phyloP scores from a whole-genome alignment of 169 alveolate genomes.

The Eimeria necatrix region DNA sequence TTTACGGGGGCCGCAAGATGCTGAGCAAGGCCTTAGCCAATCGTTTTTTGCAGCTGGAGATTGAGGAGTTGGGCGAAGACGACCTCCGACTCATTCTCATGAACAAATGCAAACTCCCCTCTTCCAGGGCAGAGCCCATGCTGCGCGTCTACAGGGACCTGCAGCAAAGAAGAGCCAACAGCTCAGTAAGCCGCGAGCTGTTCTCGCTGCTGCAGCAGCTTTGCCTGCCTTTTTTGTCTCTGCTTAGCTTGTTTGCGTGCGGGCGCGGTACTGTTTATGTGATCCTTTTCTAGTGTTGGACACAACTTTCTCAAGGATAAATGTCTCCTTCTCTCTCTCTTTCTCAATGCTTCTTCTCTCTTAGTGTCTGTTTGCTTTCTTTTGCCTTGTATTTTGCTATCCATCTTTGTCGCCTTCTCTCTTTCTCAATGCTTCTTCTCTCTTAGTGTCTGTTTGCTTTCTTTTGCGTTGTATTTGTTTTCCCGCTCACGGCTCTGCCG shows the following conservation, averaged over 20 bases:
- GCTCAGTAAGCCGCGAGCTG: conserved; percentile 79
- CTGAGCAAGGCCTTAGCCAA: conserved; percentile 98
- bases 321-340: too few relatives aligned
- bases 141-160: conserved; percentile 95
- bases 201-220: not conserved
- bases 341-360: not conserved
- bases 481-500: not conserved
- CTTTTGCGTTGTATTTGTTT: too few relatives aligned
- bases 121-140: conserved; percentile 95
- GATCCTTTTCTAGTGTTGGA: too few relatives aligned
- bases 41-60: conserved; percentile 97
- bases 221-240: not conserved
- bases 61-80: conserved; percentile 94
- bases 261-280: too few relatives aligned
- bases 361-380: not conserved
- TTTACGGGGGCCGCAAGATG: conserved; percentile 99
- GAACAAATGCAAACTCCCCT: conserved; percentile 96
- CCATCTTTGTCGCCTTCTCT: too few relatives aligned
- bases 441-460: not conserved
- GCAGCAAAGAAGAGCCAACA: conserved; percentile 91
- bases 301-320: too few relatives aligned
- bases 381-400: too few relatives aligned
- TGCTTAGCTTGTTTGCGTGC: too few relatives aligned
- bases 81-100: conserved; percentile 96
- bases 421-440: not conserved